A percentile compares a stretch with the other conserved stretches of the same genome.
These are phyloP conservation scores for Saccharomycopsis olivae DNA, from an alignment of 805 yeast species.

Conservation along the genomic window DNA sequence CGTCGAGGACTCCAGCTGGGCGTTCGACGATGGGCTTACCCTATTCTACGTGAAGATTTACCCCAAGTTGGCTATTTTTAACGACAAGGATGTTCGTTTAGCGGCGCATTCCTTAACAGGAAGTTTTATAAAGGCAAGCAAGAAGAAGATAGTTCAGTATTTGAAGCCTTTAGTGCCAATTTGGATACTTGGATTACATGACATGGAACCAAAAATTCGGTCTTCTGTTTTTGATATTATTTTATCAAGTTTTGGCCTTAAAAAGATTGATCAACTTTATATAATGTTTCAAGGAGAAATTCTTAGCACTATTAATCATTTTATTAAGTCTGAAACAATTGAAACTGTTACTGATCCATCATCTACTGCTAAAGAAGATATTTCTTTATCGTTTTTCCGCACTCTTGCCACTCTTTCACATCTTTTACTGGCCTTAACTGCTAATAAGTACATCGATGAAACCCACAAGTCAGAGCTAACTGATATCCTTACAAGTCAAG, in stretches of 20 bases:
- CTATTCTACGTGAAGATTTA: constrained; percentile 10
- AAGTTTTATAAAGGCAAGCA: constrained; percentile 1
- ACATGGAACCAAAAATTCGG: too few species aligned
- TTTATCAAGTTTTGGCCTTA: too few species aligned
- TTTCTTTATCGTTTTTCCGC: constrained; percentile 7
- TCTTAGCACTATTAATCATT: constrained; percentile 4
- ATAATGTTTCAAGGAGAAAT: constrained; percentile 9
- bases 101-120: constrained; percentile 9
- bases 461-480: too few species aligned
- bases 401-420: not conserved
- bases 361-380: constrained; percentile 6
- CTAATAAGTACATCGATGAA: too few species aligned
- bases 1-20: too few species aligned
- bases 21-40: too few species aligned
- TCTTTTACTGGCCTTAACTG: not conserved
- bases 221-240: too few species aligned
- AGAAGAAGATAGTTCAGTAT: constrained; percentile 8
- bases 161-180: constrained; percentile 14
- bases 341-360: constrained; percentile 10
- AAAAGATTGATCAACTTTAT: too few species aligned
- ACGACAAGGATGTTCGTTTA: constrained; percentile 13
- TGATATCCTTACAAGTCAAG: constrained; percentile 2
- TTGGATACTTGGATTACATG: constrained; percentile 15
- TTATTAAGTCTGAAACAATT: constrained; percentile 6
- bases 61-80: constrained; percentile 14